These are phyloP conservation scores for Cutaneotrichosporon cutaneum DNA, from an alignment of 1,284 basidiomycete species.

Conservation along the genomic window DNA sequence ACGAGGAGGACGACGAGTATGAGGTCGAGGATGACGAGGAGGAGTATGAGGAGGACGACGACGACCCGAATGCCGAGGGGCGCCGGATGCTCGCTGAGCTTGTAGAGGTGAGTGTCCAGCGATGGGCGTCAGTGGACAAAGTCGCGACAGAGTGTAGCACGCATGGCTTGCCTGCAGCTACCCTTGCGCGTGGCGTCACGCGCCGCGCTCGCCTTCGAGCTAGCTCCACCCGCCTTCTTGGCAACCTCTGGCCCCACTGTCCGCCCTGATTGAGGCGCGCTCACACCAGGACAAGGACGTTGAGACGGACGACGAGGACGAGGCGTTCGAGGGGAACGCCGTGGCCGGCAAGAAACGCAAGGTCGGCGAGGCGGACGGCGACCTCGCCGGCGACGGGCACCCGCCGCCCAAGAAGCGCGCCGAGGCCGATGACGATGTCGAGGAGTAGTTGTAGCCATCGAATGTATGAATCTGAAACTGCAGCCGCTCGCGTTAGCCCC, in stretches of 20 bases:
- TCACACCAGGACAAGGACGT: conserved; percentile 19
- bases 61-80: conserved; percentile 24
- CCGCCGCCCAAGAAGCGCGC: conserved; percentile 15
- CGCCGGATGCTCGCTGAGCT: conserved; percentile 23
- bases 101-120: conserved; percentile 25
- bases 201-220: too few relatives aligned
- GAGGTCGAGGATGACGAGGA: conserved; percentile 18
- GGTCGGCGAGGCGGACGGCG: conserved; percentile 19
- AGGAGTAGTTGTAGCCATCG: conserved; percentile 9
- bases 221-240: too few relatives aligned
- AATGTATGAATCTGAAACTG: not conserved
- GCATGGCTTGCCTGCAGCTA: too few relatives aligned
- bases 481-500: too few relatives aligned
- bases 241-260: too few relatives aligned
- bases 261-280: not conserved
- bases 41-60: conserved; percentile 21
- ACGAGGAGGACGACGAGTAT: conserved; percentile 26
- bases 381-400: conserved; percentile 12
- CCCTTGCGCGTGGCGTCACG: too few relatives aligned
- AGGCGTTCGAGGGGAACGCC: conserved; percentile 17
- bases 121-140: too few relatives aligned
- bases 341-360: conserved; percentile 28
- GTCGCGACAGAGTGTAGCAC: too few relatives aligned
- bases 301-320: conserved; percentile 25
- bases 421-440: conserved; percentile 8